Evolutionary conservation across 2,329 filamentous ascomycete genomes (phyloP).

Genomic region (Davidsoniella eucalypti): DNA sequence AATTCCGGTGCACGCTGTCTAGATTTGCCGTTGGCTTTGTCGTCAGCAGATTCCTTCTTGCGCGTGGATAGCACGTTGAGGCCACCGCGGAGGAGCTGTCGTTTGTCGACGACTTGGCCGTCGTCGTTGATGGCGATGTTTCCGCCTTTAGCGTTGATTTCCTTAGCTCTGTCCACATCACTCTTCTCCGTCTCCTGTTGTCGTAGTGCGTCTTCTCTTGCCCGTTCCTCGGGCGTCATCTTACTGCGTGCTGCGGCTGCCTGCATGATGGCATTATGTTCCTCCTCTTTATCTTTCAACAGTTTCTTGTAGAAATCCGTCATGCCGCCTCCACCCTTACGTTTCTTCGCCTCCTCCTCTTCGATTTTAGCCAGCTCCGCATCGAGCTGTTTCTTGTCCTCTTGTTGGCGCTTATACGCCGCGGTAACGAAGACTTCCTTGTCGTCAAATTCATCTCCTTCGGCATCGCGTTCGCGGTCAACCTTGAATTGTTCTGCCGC

Average conservation of each 20-base stretch:
- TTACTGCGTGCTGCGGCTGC: slow-evolving; percentile 42
- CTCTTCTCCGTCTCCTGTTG: slow-evolving; percentile 29
- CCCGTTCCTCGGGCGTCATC: slow-evolving; percentile 21
- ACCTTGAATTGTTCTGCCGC: slow-evolving; percentile 70
- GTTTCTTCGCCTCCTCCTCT: slow-evolving; percentile 47
- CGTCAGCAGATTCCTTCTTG: background rate
- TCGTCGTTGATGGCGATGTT: slow-evolving; percentile 62
- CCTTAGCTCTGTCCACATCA: slow-evolving; percentile 47
- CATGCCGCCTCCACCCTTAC: slow-evolving; percentile 47
- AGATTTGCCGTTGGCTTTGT: background rate
- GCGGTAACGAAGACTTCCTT: slow-evolving; percentile 79
- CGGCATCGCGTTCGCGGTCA: slow-evolving; percentile 58
- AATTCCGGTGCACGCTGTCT: slow-evolving; percentile 8
- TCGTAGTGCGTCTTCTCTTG: slow-evolving; percentile 16
- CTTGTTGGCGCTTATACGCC: slow-evolving; percentile 67
- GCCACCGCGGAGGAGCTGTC: slow-evolving; percentile 60
- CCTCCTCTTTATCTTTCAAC: slow-evolving; percentile 52
- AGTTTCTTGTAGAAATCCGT: slow-evolving; percentile 62
- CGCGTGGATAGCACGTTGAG: slow-evolving; percentile 46
- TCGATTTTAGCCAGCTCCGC: slow-evolving; percentile 53
- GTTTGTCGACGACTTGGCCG: slow-evolving; percentile 67
- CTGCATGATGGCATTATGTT: slow-evolving; percentile 52
- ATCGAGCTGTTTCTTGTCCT: slow-evolving; percentile 53
- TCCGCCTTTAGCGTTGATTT: slow-evolving; percentile 46
- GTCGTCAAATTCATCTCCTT: slow-evolving; percentile 64